These are phyloP conservation scores for Rhynchospora breviuscula DNA, from an alignment of 176 grass and related monocot genomes.

Conservation along the genomic window DNA sequence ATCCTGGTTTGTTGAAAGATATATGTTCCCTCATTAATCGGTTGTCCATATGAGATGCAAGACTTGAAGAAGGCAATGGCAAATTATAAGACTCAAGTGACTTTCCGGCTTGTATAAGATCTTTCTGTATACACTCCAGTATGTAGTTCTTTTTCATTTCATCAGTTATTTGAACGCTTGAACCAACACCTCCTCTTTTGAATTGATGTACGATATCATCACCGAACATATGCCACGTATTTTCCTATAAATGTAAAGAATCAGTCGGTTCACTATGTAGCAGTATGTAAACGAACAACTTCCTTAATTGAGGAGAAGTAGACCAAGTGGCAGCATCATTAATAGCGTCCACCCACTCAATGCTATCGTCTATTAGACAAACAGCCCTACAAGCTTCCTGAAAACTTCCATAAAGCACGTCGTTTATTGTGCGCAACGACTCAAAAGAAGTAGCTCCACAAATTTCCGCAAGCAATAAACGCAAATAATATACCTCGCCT, in stretches of 20 bases:
- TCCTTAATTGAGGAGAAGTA: neutral
- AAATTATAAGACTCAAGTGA: no score
- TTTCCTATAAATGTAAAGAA: neutral
- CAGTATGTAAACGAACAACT: slow-evolving; percentile 14
- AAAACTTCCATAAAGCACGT: neutral
- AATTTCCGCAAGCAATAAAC: slow-evolving; percentile 18
- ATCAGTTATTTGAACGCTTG: no score
- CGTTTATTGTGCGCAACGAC: slow-evolving; percentile 4
- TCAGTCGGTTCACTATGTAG: slow-evolving; percentile 4
- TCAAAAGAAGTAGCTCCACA: slow-evolving; percentile 22
- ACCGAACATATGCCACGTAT: neutral
- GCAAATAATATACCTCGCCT: slow-evolving; percentile 23
- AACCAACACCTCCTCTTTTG: neutral
- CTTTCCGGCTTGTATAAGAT: no score
- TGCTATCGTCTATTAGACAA: slow-evolving; percentile 24
- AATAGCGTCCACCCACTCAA: neutral
- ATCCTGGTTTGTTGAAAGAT: no score
- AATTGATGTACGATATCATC: slow-evolving; percentile 20
- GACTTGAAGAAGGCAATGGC: no score
- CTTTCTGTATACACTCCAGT: neutral
- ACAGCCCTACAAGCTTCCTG: slow-evolving; percentile 16
- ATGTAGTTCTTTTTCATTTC: slow-evolving; percentile 11
- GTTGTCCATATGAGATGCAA: no score
- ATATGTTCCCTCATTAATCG: no score
- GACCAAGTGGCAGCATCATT: slow-evolving; percentile 1